phyloP scores from a whole-genome alignment of 2,329 filamentous ascomycete genomes.

The Elsinoe batatas region DNA sequence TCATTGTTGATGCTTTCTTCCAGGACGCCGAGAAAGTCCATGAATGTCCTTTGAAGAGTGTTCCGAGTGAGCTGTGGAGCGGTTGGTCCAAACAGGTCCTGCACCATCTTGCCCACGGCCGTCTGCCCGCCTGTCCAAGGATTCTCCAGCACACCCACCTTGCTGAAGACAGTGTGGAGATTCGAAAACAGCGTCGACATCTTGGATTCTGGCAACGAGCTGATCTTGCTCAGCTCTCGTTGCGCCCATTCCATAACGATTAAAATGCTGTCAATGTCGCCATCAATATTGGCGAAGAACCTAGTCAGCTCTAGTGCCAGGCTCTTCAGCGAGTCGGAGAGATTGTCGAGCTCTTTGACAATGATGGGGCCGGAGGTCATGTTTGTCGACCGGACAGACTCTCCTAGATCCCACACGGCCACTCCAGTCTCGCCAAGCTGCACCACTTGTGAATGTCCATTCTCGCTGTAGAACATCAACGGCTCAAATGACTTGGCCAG shows the following conservation, averaged over 20 bases:
- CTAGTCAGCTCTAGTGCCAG: conserved; percentile 77
- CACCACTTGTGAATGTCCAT: conserved; percentile 73
- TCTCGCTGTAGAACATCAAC: conserved; percentile 87
- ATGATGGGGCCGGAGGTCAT: conserved; percentile 85
- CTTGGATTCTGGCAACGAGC: conserved; percentile 50
- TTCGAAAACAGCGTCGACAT: conserved; percentile 73
- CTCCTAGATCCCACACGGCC: conserved; percentile 88
- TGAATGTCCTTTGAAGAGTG: conserved; percentile 77
- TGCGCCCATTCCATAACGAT: conserved; percentile 95
- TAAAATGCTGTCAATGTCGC: conserved; percentile 84
- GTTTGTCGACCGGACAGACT: conserved; percentile 79
- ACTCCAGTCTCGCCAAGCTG: conserved; percentile 85
- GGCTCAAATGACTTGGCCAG: conserved; percentile 89
- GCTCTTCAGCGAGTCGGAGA: conserved; percentile 76
- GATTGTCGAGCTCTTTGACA: conserved; percentile 70
- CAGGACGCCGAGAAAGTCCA: conserved; percentile 74
- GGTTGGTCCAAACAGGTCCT: conserved; percentile 67
- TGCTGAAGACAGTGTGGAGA: conserved; percentile 65
- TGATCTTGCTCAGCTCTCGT: conserved; percentile 66
- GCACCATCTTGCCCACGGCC: conserved; percentile 57
- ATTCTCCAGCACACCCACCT: conserved; percentile 40
- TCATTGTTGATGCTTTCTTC: conserved; percentile 85
- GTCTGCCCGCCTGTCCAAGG: conserved; percentile 49
- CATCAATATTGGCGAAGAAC: conserved; percentile 89
- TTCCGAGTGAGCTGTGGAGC: conserved; percentile 69